Evolutionary conservation across 352 stramenopile genomes (phyloP), one percentile per base, ranked within the genome.

Genomic region (Pythium dissimile): DNA sequence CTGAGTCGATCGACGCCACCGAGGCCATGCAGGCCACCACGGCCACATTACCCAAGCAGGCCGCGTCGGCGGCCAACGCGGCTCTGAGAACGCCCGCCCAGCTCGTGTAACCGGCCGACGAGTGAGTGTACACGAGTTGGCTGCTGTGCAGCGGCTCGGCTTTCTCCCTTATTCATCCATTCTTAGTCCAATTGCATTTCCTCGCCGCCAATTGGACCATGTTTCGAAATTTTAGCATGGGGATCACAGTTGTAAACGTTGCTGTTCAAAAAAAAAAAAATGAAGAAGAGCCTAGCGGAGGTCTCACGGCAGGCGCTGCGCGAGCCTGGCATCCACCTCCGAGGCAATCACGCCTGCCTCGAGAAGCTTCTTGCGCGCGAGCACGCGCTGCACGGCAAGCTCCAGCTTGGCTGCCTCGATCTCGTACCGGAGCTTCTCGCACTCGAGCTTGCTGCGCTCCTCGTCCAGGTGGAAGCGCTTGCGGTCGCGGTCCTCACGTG

Each of bases 1-100:
- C 70, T 10, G 84, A 95, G 51, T 77, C 78, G n/a, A 91, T 95
- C 53, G 78, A 96, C 66, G 88, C 84, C 5, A 94, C 88, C 10
- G 59, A 74, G 10, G 84, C 83, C 41, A 88, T 95, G 67, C 72
- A 76, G 16, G 74, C 77, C 0, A 76, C 72, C 0, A 73, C 75
- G 5, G 55, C 67, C 23, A 52, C 65, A 31, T 58, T 86, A 32
- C 77, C 75, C 27, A 75, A 72, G 53, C 49, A 62, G 26, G 54
- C 66, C 26, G 56, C 79, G 45, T 76, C 65, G 27, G 37, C 54
- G 20, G 38, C 47, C 38, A 64, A 71, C n/a, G 67, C 48, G 10
- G 58, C 48, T 13, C 44, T 71, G 24, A 61, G 52, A 64, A 64
- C 50, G 23, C 43, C 54, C 16, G 55, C 31, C 1, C 62, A 71